Evolutionary conservation across 352 stramenopile genomes (phyloP).

Genomic region (Aphanomyces cochlioides): DNA sequence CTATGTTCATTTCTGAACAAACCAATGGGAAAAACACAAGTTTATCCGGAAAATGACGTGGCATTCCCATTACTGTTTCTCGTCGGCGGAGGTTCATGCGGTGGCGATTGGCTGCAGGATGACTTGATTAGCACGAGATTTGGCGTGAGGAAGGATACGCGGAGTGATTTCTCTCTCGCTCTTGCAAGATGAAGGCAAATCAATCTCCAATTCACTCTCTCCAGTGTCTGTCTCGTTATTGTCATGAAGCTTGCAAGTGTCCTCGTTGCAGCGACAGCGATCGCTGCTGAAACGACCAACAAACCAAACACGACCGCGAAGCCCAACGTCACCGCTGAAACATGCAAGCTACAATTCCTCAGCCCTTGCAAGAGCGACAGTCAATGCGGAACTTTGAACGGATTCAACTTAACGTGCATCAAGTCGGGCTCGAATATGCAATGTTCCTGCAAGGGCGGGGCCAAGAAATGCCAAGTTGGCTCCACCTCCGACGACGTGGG

Average conservation of each 20-base stretch:
- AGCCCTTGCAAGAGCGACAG: slow-evolving; percentile 46
- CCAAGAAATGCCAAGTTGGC: slow-evolving; percentile 36
- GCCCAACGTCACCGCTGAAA: slow-evolving; percentile 26
- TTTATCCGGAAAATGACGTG: too few species aligned
- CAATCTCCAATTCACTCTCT: too few species aligned
- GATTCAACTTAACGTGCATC: slow-evolving; percentile 61
- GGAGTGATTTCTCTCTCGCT: too few species aligned
- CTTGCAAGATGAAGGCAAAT: too few species aligned
- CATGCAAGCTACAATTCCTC: slow-evolving; percentile 66
- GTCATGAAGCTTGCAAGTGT: slow-evolving; percentile 7
- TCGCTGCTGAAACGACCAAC: background rate
- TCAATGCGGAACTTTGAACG: slow-evolving; percentile 64
- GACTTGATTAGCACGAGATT: too few species aligned
- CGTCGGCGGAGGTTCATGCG: too few species aligned
- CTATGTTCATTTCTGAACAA: too few species aligned
- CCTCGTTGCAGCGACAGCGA: background rate
- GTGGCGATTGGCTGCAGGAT: too few species aligned
- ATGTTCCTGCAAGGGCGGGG: slow-evolving; percentile 34
- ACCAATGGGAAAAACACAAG: too few species aligned
- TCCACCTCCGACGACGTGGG: slow-evolving; percentile 41
- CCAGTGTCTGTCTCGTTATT: background rate
- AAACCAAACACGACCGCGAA: background rate
- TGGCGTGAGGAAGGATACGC: too few species aligned
- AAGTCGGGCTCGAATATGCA: slow-evolving; percentile 43
- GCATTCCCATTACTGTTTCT: too few species aligned